Base-by-base conservation (phyloP, 768 basidiomycete genomes). In the Rhizopogon rudus region DNA sequence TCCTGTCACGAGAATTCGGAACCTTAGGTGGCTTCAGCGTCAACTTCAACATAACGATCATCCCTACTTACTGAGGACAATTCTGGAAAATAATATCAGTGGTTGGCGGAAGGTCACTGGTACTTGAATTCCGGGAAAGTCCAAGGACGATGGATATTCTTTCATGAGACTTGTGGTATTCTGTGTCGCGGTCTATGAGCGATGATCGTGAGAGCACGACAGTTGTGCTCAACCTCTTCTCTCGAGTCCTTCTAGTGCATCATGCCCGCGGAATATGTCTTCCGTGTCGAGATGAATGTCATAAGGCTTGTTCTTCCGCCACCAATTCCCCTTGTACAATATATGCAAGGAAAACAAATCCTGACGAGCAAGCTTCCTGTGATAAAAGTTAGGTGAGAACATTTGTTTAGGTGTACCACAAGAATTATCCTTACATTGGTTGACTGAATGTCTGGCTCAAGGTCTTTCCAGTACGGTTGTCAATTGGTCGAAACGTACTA, bases 1-100 rank as follows among this genome's bases (percentile, higher is more conserved):
- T 40, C 56, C 56, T 28, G 53, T 42, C 2, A 57, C 52, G 6
- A 57, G 16, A 35, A 57, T 40, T 31, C 56, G 56, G 29, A 57
- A 57, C 16, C 56, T 57, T 43, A n/a, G 4, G n/a, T 1, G 6
- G 4, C 20, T 17, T 10, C 29, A 8, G 29, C 6, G 31, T 17
- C 13, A 41, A 22, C 16, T 2, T 29, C 8, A 35, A 40, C 9
- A 33, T 5, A 3, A 3, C 3, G 16, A 14, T 39, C 1, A 4
- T 22, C 28, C 28, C 25, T n/a, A 45, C 55, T 44, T 22, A 53
- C 55, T 42, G 43, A 54, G 45, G 51, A 39, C 55, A 56, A 13
- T 25, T 22, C 5, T 14, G 7, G 28, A 40, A 28, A 14, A 56
- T 40, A 20, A 42, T 42, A 6, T 44, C 37, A 31, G 40, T 56